Base-by-base conservation (phyloP, 2,329 filamentous ascomycete species). In the Bipolaris bicolor region DNA sequence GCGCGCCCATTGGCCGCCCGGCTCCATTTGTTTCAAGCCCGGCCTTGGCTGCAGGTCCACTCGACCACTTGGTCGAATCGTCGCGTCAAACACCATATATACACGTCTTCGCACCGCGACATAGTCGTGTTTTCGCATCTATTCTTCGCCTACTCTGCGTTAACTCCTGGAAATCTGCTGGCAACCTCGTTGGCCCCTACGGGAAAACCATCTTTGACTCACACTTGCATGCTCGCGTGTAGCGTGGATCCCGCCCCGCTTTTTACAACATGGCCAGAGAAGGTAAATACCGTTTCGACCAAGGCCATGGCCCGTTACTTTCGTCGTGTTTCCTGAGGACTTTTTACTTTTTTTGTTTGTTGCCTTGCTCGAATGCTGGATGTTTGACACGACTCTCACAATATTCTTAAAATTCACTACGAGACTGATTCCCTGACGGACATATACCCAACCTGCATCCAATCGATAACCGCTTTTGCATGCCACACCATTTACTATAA, bases 91-190 rank as follows among this genome's bases (percentile, higher is more conserved):
- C 65, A 73, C 71, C 67, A 71, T 71, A 72, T 69, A 65, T 64
- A 74, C 71, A 73, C 71, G 70, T 66, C 64, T 67, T 67, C 68
- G 65, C 67, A 77, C 68, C 75, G 76, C 68, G 76, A 71, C 58
- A 77, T 77, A 60, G 75, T 77, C 76, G 76, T 68, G 75, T 75
- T 76, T 75, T 72, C 52, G 60, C 49, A 60, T 69, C 73, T 68
- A 70, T 75, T 61, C 49, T 67, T 64, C 65, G 70, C 55, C 71
- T 68, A 57, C 41, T 69, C 71, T 60, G 55, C 67, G 64, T 54
- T 40, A 68, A 64, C 56, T 65, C 65, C 59, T 62, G 61, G 49
- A 49, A 50, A 48, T 51, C 53, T 62, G 49, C 54, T 52, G 56
- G 49, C 49, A 49, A 52, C 55, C 57, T 58, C 58, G 49, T 51